Evolutionary conservation across 148 eudicot species (phyloP).

Genomic region (Agrostemma githago): DNA sequence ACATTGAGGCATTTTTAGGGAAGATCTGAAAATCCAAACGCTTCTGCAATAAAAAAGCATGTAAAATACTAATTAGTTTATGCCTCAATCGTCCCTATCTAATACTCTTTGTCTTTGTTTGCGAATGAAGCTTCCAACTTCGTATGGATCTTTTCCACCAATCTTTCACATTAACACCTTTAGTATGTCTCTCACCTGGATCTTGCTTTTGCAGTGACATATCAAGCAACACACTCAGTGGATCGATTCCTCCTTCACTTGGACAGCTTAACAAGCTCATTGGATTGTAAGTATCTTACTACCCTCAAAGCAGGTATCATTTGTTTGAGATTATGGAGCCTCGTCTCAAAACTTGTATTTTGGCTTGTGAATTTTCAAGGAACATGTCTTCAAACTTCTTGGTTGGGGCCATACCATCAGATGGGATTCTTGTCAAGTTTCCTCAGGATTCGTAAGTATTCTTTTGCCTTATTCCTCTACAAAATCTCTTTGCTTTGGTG

Average conservation of each 20-base stretch:
- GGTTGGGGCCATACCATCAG: conserved; percentile 71
- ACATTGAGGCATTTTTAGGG: neutral
- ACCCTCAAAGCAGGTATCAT: conserved; percentile 10
- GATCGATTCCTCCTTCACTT: conserved; percentile 75
- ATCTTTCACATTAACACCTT: neutral
- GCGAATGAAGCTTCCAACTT: neutral
- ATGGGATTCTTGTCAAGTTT: conserved; percentile 69
- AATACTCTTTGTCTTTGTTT: neutral
- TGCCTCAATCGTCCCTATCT: neutral
- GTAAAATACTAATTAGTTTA: neutral
- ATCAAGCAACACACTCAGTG: conserved; percentile 86
- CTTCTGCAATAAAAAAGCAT: neutral
- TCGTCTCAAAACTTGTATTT: conserved; percentile 10
- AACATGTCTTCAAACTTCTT: conserved; percentile 88
- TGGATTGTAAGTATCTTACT: conserved; percentile 51
- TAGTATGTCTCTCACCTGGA: neutral
- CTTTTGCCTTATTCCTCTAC: neutral
- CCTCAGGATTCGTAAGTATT: conserved; percentile 65
- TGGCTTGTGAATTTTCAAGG: conserved; percentile 41
- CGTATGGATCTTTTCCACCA: neutral
- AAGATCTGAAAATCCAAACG: neutral
- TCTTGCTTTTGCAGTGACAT: conserved; percentile 56
- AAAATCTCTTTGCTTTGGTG: neutral
- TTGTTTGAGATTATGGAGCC: conserved; percentile 1
- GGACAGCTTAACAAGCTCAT: conserved; percentile 68